A percentile compares a stretch with the other conserved stretches of the same genome.
phyloP scores from a whole-genome alignment of 345 rosid genomes.

The Citrus sinensis region DNA sequence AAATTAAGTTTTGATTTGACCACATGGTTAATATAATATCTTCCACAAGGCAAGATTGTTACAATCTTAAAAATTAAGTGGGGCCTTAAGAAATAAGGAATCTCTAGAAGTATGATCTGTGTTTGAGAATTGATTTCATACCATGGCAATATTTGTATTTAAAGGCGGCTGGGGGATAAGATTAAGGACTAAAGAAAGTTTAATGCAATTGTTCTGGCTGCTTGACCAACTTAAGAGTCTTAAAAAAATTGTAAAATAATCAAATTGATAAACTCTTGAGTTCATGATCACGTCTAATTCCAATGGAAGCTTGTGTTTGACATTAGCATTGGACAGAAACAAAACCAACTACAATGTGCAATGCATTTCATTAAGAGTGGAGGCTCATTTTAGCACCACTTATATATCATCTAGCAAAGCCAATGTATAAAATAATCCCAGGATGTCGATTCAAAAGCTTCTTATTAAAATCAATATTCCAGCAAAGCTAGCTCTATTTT shows the following conservation, averaged over 20 bases:
- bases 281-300: background rate
- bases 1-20: background rate
- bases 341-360: background rate
- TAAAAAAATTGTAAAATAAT: background rate
- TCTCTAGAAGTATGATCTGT: slow-evolving; percentile 6
- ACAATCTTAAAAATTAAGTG: background rate
- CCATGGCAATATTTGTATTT: background rate
- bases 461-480: background rate
- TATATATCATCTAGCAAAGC: background rate
- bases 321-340: background rate
- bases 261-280: background rate
- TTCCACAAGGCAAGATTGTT: background rate
- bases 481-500: background rate
- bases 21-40: background rate
- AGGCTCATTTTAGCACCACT: background rate
- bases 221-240: background rate
- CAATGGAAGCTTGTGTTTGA: background rate
- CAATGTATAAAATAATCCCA: background rate
- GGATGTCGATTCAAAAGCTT: no score
- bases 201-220: background rate
- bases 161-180: background rate
- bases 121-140: background rate
- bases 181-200: slow-evolving; percentile 3
- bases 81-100: background rate
- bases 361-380: background rate